Conservation (phyloP, 192 early-diverging fungal species). For the Rhizophagus sp. region DNA sequence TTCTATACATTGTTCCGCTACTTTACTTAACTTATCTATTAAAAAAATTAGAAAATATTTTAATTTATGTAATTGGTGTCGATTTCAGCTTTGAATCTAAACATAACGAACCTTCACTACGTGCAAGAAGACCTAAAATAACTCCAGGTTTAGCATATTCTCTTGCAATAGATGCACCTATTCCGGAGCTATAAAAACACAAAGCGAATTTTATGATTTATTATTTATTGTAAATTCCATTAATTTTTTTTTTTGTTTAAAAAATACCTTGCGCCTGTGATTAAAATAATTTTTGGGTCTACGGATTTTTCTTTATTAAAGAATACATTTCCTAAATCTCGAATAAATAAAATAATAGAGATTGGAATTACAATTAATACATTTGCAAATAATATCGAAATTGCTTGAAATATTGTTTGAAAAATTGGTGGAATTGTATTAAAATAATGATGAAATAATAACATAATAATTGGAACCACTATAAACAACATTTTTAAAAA, state of each 20-base stretch:
- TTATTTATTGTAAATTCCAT: too few relatives aligned
- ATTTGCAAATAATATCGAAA: background rate
- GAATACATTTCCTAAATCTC: background rate
- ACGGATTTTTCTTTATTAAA: background rate
- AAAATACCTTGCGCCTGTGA: constrained; percentile 17
- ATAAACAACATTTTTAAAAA: too few relatives aligned
- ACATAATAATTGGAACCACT: too few relatives aligned
- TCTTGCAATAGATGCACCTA: constrained; percentile 18
- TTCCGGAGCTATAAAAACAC: constrained; percentile 19
- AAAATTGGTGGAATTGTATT: constrained; percentile 19
- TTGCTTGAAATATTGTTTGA: constrained; percentile 9
- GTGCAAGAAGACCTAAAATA: constrained; percentile 23
- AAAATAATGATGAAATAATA: too few relatives aligned
- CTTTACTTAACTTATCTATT: constrained; percentile 7
- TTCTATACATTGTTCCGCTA: background rate
- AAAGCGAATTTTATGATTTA: background rate
- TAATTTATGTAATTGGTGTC: background rate
- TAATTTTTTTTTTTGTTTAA: background rate
- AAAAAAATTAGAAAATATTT: background rate
- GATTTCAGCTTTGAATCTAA: background rate
- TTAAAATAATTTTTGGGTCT: constrained; percentile 8
- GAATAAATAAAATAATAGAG: background rate
- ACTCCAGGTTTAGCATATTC: constrained; percentile 29
- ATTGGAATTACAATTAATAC: background rate
- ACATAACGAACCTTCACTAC: constrained; percentile 8